Base-by-base conservation (phyloP, 148 eudicot genomes). In the Fagopyrum homotropicum region DNA sequence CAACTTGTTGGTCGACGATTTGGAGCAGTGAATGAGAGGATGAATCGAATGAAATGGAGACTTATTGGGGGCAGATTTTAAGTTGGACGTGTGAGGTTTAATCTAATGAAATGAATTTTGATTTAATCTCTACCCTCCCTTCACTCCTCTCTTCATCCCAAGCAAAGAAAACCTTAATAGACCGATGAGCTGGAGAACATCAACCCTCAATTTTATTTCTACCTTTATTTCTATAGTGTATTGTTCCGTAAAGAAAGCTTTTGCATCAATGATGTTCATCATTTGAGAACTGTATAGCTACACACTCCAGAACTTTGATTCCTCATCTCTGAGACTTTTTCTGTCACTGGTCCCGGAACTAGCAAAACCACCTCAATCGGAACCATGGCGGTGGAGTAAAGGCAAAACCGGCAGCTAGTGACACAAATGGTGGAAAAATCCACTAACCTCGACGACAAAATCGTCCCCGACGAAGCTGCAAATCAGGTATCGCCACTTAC, bases 371-470 rank as follows among this genome's bases (percentile, higher is more conserved):
- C 85, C 5, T 81, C 91, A 10, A 66, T 88, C 4, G 91, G 89
- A 0, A 63, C 30, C 79, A 81, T 45, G 91, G 92, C n/a, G 96
- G 97, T 2, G 98, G 98, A 2, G 88, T 89, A 19, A 85, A 81
- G 1, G 78, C 51, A 75, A 82, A 74, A 60, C 83, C 81, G 46
- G 84, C 80, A 0, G 86, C 79, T 7, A 90, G 93, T 55, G 94
- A 91, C 0, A 85, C 82, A 3, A 97, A 89, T 68, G 82, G 86
- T 84, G 48, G 80, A 82, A 1, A 69, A 78, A 11, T 50, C 85
- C 0, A 48, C 63, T 50, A 77, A 78, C 49, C 69, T 40, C 0
- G 76, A 81, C 74, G 78, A 78, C 52, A 77, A 84, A 45, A 72
- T 86, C 40, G 51, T 87, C 9, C 78, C 90, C 0, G 90, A 83